phyloP scores from a whole-genome alignment of 2,329 filamentous ascomycete species.

The Penicillium sp. region DNA sequence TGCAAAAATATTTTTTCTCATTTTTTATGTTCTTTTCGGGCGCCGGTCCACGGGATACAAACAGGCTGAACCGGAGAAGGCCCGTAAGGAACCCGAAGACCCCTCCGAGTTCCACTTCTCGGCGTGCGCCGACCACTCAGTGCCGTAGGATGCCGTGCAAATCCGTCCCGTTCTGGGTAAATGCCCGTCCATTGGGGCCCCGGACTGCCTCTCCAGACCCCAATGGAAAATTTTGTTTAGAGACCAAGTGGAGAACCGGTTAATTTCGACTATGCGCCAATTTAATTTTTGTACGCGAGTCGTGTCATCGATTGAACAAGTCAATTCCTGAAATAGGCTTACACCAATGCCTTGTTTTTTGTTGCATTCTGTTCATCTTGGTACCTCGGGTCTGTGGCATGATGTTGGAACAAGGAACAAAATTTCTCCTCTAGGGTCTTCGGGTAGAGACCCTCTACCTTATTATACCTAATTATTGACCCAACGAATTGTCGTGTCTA shows the following conservation, averaged over 20 bases:
- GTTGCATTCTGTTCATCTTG: neutral
- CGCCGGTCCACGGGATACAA: neutral
- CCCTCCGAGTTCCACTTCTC: conserved; percentile 12
- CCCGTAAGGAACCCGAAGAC: neutral
- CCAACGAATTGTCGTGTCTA: neutral
- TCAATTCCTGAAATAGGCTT: neutral
- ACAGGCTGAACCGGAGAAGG: neutral
- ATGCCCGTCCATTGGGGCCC: conserved; percentile 18
- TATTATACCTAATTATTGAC: neutral
- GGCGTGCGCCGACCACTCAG: conserved; percentile 7
- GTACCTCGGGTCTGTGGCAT: neutral
- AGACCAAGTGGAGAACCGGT: conserved; percentile 12
- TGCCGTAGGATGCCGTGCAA: conserved; percentile 5
- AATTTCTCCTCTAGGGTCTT: neutral
- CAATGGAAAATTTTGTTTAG: neutral
- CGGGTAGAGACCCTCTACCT: neutral
- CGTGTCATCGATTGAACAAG: neutral
- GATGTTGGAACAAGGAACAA: neutral
- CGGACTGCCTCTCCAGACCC: conserved; percentile 13
- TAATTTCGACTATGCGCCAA: conserved; percentile 7
- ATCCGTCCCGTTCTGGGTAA: conserved; percentile 16
- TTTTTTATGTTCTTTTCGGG: neutral
- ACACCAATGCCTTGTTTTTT: neutral
- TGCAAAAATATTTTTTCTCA: neutral
- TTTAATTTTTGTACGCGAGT: conserved; percentile 1